A percentile compares a stretch with the other conserved stretches of the same genome.
Conservation (phyloP, 2,329 filamentous ascomycete species). For the Trichoderma aggressivum region DNA sequence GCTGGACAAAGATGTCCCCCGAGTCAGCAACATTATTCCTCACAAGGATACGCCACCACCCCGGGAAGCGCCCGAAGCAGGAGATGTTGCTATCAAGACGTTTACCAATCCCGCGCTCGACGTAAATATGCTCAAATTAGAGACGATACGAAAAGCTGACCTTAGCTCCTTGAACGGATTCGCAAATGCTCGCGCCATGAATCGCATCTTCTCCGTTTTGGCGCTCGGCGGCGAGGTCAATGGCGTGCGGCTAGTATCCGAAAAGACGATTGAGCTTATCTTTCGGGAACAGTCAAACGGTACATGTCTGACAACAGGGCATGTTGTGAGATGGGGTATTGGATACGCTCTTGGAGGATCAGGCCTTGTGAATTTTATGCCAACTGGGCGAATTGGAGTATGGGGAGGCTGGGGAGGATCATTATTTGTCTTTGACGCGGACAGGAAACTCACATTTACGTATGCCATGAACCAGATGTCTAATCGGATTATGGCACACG, state of each 20-base stretch:
- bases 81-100: conserved; percentile 25
- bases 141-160: conserved; percentile 38
- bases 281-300: conserved; percentile 43
- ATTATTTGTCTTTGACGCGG: conserved; percentile 41
- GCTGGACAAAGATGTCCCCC: conserved; percentile 39
- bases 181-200: conserved; percentile 42
- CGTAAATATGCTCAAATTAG: conserved; percentile 25
- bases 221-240: conserved; percentile 23
- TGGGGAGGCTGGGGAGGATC: conserved; percentile 48
- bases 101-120: conserved; percentile 26
- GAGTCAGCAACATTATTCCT: conserved; percentile 36
- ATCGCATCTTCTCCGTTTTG: conserved; percentile 37
- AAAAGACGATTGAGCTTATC: conserved; percentile 42
- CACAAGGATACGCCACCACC: conserved; percentile 30
- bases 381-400: conserved; percentile 34
- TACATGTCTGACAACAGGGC: conserved; percentile 37
- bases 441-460: conserved; percentile 39
- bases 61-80: background rate
- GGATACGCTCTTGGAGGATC: conserved; percentile 30
- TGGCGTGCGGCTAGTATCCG: conserved; percentile 35
- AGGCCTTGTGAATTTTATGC: conserved; percentile 14
- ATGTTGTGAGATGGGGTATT: conserved; percentile 39
- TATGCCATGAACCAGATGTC: conserved; percentile 39
- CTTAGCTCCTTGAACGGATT: conserved; percentile 45
- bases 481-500: background rate